A percentile compares a stretch with the other conserved stretches of the same genome.
Conservation (phyloP, 2,329 filamentous ascomycete species). For the Diaporthe citri region DNA sequence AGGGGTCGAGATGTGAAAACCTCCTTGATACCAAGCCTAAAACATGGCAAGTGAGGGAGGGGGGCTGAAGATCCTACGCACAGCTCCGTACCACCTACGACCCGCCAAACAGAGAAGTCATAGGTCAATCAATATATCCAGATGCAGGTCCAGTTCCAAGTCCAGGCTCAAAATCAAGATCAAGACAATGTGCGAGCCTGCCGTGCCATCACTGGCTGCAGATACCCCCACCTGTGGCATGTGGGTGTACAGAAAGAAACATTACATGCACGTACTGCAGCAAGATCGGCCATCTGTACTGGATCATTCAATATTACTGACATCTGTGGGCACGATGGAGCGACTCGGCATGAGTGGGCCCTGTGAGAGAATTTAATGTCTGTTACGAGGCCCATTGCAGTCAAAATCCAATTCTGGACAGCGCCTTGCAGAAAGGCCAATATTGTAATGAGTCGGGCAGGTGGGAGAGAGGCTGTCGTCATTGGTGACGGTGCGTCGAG, state of each 20-base stretch:
- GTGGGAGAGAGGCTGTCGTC: neutral
- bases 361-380: neutral
- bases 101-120: neutral
- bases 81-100: neutral
- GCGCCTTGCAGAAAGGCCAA: neutral
- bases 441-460: neutral
- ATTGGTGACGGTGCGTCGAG: neutral
- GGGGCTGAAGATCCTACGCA: neutral
- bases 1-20: neutral
- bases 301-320: neutral
- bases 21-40: slow-evolving; percentile 5
- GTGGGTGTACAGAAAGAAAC: neutral
- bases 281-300: neutral
- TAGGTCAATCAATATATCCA: neutral
- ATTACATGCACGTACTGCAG: neutral
- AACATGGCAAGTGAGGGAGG: slow-evolving; percentile 2
- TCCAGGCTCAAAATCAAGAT: neutral
- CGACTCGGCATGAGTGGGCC: neutral
- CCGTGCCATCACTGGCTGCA: neutral
- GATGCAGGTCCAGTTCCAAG: neutral
- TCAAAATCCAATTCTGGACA: too few species aligned
- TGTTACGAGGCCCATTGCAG: neutral
- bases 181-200: slow-evolving; percentile 8
- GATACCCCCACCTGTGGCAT: neutral
- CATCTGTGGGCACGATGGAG: neutral